Conservation (phyloP, 768 basidiomycete genomes). For the Austroboletus eburneus region DNA sequence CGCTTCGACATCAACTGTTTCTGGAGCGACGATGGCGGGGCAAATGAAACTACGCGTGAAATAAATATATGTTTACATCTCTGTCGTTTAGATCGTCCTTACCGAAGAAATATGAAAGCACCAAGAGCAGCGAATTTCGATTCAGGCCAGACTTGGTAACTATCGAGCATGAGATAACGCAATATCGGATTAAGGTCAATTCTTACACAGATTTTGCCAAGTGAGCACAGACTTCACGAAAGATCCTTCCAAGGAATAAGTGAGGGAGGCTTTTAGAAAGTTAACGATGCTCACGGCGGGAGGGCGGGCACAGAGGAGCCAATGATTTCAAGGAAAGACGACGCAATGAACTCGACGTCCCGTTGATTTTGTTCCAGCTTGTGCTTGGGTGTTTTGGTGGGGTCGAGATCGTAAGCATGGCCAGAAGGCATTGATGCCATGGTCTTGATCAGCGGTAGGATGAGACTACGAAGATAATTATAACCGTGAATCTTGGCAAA, state of each 20-base stretch:
- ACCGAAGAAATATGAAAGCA: conserved; percentile 90
- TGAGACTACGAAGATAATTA: conserved; percentile 77
- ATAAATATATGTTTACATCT: conserved; percentile 1
- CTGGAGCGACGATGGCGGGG: conserved; percentile 85
- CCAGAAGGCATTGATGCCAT: conserved; percentile 72
- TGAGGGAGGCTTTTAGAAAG: not conserved
- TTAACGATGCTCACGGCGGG: conserved; percentile 57
- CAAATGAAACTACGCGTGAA: conserved; percentile 69
- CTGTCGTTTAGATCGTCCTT: conserved; percentile 7
- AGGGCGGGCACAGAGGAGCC: conserved; percentile 63
- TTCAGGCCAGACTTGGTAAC: conserved; percentile 70
- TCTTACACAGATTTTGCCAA: conserved; percentile 76
- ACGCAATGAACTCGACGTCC: conserved; percentile 69
- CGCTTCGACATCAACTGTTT: conserved; percentile 77
- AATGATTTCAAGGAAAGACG: conserved; percentile 72
- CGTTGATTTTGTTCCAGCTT: conserved; percentile 63
- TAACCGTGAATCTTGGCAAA: conserved; percentile 92
- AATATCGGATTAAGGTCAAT: conserved; percentile 1
- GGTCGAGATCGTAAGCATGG: conserved; percentile 76
- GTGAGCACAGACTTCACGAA: conserved; percentile 83
- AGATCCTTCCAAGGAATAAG: conserved; percentile 51
- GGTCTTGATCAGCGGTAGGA: conserved; percentile 71
- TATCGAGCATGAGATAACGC: conserved; percentile 22
- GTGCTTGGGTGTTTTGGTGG: conserved; percentile 51
- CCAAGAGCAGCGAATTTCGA: conserved; percentile 80